A percentile compares a stretch with the other conserved stretches of the same genome.
Conservation (phyloP, 75 land plant species). For the Sequoiadendron giganteum region DNA sequence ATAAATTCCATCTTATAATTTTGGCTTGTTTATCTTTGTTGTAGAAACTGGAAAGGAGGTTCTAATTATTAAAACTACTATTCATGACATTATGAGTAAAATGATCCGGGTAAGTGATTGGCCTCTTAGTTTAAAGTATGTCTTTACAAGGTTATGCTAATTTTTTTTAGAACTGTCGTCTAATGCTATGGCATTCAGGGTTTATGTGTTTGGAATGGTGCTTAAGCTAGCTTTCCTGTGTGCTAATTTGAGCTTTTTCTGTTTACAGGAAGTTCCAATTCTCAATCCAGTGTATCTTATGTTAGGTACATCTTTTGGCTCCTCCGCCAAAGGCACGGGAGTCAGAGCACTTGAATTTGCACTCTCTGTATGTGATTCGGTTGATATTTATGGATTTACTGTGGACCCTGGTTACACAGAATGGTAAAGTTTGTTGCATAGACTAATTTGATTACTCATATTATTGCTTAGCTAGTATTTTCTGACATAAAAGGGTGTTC, state of each 20-base stretch:
- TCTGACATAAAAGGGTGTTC: background rate
- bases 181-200: background rate
- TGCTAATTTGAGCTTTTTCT: background rate
- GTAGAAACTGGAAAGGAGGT: constrained; percentile 85
- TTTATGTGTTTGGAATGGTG: background rate
- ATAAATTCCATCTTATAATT: background rate
- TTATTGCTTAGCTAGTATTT: background rate
- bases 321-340: constrained; percentile 98
- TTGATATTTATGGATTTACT: constrained; percentile 95
- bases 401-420: constrained; percentile 97
- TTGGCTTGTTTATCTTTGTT: background rate
- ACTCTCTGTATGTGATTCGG: constrained; percentile 87
- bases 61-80: constrained; percentile 85
- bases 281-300: constrained; percentile 91
- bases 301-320: constrained; percentile 85
- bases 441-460: background rate
- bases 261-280: constrained; percentile 81
- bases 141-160: background rate
- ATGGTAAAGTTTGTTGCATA: constrained; percentile 51
- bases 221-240: background rate
- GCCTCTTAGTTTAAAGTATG: constrained; percentile 1
- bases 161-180: background rate
- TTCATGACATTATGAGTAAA: constrained; percentile 92
- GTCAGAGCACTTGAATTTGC: constrained; percentile 95
- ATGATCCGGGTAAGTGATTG: constrained; percentile 75